Percentiles rank a stretch among this genome's conserved stretches.
Conservation (phyloP, 257 asterid genomes). For the Ehretia macrophylla region DNA sequence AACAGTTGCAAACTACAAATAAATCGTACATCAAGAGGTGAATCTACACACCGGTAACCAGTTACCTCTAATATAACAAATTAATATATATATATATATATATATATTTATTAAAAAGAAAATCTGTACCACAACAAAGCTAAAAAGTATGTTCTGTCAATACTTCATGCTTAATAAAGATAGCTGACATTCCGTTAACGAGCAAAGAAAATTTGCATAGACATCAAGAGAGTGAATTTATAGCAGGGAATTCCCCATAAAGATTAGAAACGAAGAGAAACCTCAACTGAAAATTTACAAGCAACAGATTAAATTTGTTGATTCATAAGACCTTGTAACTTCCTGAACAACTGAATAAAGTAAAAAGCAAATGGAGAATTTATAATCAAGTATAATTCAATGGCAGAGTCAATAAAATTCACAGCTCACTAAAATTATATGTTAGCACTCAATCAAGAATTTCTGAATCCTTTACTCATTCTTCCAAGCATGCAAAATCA, state of each 20-base stretch:
- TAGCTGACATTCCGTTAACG: neutral
- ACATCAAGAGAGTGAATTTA: conserved; percentile 6
- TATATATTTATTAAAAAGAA: no score
- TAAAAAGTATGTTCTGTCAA: neutral
- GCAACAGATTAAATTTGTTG: conserved; percentile 13
- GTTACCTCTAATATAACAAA: no score
- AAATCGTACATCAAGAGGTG: no score
- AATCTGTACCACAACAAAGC: no score
- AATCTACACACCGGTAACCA: no score
- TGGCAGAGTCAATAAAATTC: conserved; percentile 20
- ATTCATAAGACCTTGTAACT: conserved; percentile 11
- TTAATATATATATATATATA: no score
- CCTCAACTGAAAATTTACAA: conserved; percentile 26
- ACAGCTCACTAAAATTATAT: conserved; percentile 22
- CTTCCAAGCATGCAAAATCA: conserved; percentile 45
- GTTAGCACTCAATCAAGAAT: conserved; percentile 29
- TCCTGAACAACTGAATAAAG: conserved; percentile 11
- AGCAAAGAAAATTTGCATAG: conserved; percentile 2
- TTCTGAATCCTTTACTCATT: conserved; percentile 32
- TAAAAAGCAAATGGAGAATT: conserved; percentile 15
- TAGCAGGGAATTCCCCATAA: conserved; percentile 3
- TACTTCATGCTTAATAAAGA: neutral
- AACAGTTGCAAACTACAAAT: no score
- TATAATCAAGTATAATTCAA: conserved; percentile 21
- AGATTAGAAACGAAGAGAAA: conserved; percentile 11